Base-by-base conservation (phyloP, 441 rosid species). In the Oxalis stricta region DNA sequence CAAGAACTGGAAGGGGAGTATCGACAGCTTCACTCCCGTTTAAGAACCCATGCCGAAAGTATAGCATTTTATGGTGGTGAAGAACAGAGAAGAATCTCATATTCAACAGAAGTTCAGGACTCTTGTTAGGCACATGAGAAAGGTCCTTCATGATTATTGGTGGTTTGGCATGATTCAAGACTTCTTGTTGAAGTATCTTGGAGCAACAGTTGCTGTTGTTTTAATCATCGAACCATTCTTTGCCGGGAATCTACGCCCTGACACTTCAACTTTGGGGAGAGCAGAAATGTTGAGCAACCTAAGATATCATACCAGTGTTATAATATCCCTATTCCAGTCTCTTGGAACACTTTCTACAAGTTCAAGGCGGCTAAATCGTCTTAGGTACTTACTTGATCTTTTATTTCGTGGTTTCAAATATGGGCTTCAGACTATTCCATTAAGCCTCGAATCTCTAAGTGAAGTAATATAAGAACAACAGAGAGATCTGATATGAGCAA, bases 81-180 rank as follows among this genome's bases (percentile, higher is more conserved):
- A 75, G n/a, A 58, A 29, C 14, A 82, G 89, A 60, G 99, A 92
- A 65, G 95, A 77, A 61, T 82, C 74, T 63, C 95, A 92, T 59
- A 87, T 92, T 66, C 83, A 82, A 66, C 68, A 75, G 64, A 92
- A 82, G 65, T 92, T 92, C 74, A 78, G 53, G 67, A 64, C 63
- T 56, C 87, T 92, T 26, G 64, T 78, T 57, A 56, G 65, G 47
- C 99, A 92, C 63, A 54, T 92, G 79, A 67, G 79, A 20, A 46
- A 41, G 18, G 99, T 92, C 50, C 89, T 79, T 63, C 89, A 82
- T 47, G 92, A 92, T 19, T 88, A 87, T 56, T 92, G 99, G 99
- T 92, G 99, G 99, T 92, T 92, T 67, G 99, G 99, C 66, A 92
- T 92, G 97, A 82, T 92, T 64, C 97, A 92, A 42, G 99, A 92